Percentiles rank a stretch among this genome's conserved stretches.
Conservation (phyloP, 306 rosid species). For the Morella rubra region DNA sequence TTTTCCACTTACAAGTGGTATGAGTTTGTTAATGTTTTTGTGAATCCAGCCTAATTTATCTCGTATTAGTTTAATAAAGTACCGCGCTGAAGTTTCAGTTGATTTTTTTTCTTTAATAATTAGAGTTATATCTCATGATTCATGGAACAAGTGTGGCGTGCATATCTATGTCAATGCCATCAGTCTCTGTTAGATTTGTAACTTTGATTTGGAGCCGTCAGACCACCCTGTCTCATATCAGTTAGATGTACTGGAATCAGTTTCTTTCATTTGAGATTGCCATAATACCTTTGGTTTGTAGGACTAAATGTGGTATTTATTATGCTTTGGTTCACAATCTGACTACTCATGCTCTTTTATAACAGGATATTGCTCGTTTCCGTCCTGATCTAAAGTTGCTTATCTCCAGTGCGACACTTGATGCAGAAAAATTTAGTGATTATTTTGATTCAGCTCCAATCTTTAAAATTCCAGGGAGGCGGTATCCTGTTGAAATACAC, state of each 20-base stretch:
- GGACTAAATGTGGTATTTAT: slow-evolving; percentile 3
- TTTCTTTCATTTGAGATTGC: slow-evolving; percentile 6
- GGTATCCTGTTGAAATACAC: slow-evolving; percentile 89
- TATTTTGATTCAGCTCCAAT: slow-evolving; percentile 96
- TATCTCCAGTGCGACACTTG: slow-evolving; percentile 96
- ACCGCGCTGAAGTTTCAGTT: not conserved
- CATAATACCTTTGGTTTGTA: slow-evolving; percentile 12
- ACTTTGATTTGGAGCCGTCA: slow-evolving; percentile 16
- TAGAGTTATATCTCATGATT: not conserved
- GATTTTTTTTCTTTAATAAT: not conserved
- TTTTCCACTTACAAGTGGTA: slow-evolving; percentile 19
- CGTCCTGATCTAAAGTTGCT: slow-evolving; percentile 91
- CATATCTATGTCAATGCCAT: not conserved
- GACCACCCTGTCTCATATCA: slow-evolving; percentile 4
- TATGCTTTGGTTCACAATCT: slow-evolving; percentile 1
- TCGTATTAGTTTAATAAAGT: not conserved
- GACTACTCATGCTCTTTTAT: slow-evolving; percentile 19
- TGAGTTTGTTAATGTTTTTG: slow-evolving; percentile 6
- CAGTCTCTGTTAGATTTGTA: slow-evolving; percentile 20
- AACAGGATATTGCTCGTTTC: slow-evolving; percentile 85
- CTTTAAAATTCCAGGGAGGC: slow-evolving; percentile 87
- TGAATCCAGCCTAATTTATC: slow-evolving; percentile 1
- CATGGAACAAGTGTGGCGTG: not conserved
- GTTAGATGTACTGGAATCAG: slow-evolving; percentile 6
- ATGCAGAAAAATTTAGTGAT: slow-evolving; percentile 91